These are phyloP conservation scores for Rubia peregrina DNA, from an alignment of 305 asterid genomes.

Conservation along the genomic window DNA sequence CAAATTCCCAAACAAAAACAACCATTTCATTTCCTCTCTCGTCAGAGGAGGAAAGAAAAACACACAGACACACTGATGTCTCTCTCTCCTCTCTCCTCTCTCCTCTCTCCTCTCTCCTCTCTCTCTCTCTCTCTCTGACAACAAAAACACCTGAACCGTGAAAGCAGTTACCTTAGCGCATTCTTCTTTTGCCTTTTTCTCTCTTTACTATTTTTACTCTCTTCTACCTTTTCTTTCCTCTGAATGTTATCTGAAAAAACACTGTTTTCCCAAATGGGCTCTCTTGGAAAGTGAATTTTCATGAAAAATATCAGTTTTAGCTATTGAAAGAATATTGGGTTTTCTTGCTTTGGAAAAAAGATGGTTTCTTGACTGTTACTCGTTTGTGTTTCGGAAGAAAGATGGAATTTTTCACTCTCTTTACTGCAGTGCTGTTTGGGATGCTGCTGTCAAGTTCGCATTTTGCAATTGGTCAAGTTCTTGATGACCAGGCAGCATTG, in stretches of 20 bases:
- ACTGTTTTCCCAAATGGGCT: neutral
- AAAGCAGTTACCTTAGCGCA: slow-evolving; percentile 20
- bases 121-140: slow-evolving; percentile 12
- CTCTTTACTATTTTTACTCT: slow-evolving; percentile 1
- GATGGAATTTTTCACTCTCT: slow-evolving; percentile 40
- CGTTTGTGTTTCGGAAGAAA: slow-evolving; percentile 18
- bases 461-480: slow-evolving; percentile 32
- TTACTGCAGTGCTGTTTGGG: slow-evolving; percentile 40
- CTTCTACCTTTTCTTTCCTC: neutral
- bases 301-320: neutral
- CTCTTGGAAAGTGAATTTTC: slow-evolving; percentile 1
- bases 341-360: neutral
- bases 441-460: slow-evolving; percentile 46
- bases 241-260: neutral
- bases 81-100: slow-evolving; percentile 8
- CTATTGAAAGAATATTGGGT: neutral
- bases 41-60: neutral
- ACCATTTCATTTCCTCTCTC: slow-evolving; percentile 7
- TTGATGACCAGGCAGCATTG: slow-evolving; percentile 41
- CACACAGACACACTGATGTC: neutral
- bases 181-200: slow-evolving; percentile 5
- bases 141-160: slow-evolving; percentile 31
- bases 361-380: neutral
- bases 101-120: slow-evolving; percentile 11
- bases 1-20: slow-evolving; percentile 4